phyloP scores from a whole-genome alignment of 306 rosid species.

The Astragalus glycyphyllos region DNA sequence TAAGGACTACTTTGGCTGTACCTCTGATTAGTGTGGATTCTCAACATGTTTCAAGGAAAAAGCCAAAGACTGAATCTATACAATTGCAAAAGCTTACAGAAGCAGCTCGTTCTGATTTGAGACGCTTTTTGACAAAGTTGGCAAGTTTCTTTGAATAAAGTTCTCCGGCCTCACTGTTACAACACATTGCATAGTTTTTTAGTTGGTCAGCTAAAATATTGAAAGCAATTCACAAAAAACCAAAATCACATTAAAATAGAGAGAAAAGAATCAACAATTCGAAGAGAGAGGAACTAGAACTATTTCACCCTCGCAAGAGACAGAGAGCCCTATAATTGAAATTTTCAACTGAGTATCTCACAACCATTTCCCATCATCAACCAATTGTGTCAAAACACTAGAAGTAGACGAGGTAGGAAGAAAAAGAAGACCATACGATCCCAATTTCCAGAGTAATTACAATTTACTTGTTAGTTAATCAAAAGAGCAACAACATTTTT shows the following conservation, averaged over 20 bases:
- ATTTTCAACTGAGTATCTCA: too few species aligned
- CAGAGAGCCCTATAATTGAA: too few species aligned
- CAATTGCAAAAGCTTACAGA: constrained; percentile 70
- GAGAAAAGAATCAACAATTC: too few species aligned
- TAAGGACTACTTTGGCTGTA: constrained; percentile 1
- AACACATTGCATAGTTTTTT: constrained; percentile 36
- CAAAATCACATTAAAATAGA: not conserved
- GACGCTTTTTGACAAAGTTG: constrained; percentile 89
- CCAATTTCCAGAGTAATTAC: too few species aligned
- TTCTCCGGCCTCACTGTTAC: constrained; percentile 82
- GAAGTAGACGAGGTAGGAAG: too few species aligned
- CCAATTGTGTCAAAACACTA: too few species aligned
- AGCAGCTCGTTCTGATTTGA: constrained; percentile 97
- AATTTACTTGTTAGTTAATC: too few species aligned
- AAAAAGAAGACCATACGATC: too few species aligned
- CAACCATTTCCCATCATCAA: too few species aligned
- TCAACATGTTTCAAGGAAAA: constrained; percentile 23
- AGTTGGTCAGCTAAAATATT: constrained; percentile 30
- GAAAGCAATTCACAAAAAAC: constrained; percentile 8
- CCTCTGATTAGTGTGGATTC: not conserved
- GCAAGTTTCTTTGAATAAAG: constrained; percentile 86
- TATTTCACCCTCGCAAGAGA: too few species aligned
- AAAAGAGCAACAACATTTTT: too few species aligned
- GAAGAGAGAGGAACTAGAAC: too few species aligned
- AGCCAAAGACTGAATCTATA: constrained; percentile 35